Evolutionary conservation across 306 rosid species (phyloP), one percentile per base, ranked within the genome.

Genomic region (Ormosia semicastrata): DNA sequence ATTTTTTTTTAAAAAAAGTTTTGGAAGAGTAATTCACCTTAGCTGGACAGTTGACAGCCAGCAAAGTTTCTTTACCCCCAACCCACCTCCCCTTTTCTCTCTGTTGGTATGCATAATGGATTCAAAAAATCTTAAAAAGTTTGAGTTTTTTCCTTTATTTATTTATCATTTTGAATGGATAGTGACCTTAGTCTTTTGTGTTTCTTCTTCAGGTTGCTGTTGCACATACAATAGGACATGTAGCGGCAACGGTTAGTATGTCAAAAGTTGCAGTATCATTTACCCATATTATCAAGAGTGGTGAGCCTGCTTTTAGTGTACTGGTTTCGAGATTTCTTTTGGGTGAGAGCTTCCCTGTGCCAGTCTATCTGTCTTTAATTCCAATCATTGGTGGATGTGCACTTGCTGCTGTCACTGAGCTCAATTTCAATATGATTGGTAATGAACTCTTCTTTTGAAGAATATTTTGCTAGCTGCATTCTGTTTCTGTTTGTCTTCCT

Each of bases 341-440:
- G 87, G 99, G 99, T 3, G 99, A 95, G 86, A 86, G 88, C 85
- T 95, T 93, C 90, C 99, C 99, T 0, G 52, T 68, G 67, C 76
- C 89, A 0, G 98, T 95, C 39, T 95, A 95, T 84, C 86, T 95
- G 81, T 95, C 99, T 32, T 92, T 95, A 62, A 2, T 95, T 84
- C 99, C 98, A n/a, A 95, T 95, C 76, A 93, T 95, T 9, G 99
- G 99, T 66, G 99, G 99, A 50, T 95, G 99, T 44, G 95, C 92
- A 53, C 99, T 95, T 75, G 97, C 99, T 79, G 98, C 99, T 39
- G 88, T 92, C 79, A 95, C 99, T 12, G 99, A 95, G 90, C 99
- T 95, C 82, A 93, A 95, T 86, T 95, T 95, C 90, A 95, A 95
- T 84, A 95, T 95, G 99, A 90, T 30, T 18, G 99, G 99, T 95